Evolutionary conservation across 441 rosid species (phyloP).

Genomic region (Adansonia rubrostipa): DNA sequence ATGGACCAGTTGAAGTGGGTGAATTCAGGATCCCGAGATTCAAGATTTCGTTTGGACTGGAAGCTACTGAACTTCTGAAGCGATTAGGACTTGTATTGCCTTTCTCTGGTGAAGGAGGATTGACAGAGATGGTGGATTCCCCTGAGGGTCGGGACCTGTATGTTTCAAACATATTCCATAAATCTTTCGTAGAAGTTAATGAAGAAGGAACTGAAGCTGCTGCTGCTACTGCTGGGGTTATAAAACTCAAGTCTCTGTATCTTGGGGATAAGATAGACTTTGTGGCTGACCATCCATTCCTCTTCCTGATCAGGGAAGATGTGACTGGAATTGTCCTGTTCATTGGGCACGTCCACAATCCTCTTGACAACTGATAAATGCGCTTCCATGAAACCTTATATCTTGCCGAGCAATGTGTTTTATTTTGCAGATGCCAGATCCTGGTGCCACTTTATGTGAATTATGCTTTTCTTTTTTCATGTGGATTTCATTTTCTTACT

Average conservation of each 20-base stretch:
- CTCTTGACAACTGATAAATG: constrained; percentile 38
- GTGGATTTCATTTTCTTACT: too few species aligned
- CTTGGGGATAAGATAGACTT: constrained; percentile 35
- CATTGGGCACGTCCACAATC: constrained; percentile 71
- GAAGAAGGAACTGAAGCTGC: constrained; percentile 91
- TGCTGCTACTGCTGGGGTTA: constrained; percentile 53
- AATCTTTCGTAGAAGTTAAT: constrained; percentile 76
- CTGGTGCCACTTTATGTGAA: too few species aligned
- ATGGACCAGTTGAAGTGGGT: constrained; percentile 45
- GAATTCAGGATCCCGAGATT: constrained; percentile 69
- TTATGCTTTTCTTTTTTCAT: too few species aligned
- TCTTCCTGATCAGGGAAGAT: constrained; percentile 70
- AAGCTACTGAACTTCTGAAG: constrained; percentile 62
- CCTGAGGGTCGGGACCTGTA: constrained; percentile 37
- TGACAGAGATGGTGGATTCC: constrained; percentile 74
- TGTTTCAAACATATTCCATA: constrained; percentile 71
- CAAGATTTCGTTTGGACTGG: constrained; percentile 66
- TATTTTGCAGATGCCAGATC: too few species aligned
- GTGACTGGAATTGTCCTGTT: constrained; percentile 66
- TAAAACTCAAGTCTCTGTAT: neutral
- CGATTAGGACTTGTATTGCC: constrained; percentile 63
- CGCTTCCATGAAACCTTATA: too few species aligned
- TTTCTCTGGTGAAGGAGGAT: constrained; percentile 60
- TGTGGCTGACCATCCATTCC: constrained; percentile 83
- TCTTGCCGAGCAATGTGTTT: too few species aligned